These are phyloP conservation scores for Trypanosoma grayi DNA, from an alignment of 208 protist genomes.

Conservation along the genomic window DNA sequence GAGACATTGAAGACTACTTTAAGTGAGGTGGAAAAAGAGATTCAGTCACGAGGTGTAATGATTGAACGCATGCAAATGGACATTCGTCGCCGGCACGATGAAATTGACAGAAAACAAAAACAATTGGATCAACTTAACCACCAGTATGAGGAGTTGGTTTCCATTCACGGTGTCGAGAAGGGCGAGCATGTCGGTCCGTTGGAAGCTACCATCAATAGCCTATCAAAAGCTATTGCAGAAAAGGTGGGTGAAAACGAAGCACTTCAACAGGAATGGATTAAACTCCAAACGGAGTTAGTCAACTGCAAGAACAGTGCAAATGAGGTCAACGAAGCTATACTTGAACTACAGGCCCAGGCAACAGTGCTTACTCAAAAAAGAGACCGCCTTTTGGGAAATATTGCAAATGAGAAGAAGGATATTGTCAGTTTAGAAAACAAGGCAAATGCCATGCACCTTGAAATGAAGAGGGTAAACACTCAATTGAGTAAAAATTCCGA, in stretches of 20 bases:
- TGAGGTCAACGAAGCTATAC: conserved; percentile 83
- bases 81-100: conserved; percentile 93
- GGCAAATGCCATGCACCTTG: conserved; percentile 86
- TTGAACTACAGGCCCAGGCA: conserved; percentile 79
- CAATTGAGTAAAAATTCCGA: conserved; percentile 83
- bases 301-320: conserved; percentile 89
- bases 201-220: conserved; percentile 94
- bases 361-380: conserved; percentile 92
- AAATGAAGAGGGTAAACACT: conserved; percentile 93
- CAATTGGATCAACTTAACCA: conserved; percentile 95
- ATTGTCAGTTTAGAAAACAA: conserved; percentile 79
- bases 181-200: conserved; percentile 92
- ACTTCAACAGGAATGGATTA: conserved; percentile 95
- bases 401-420: conserved; percentile 76
- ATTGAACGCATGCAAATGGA: conserved; percentile 95
- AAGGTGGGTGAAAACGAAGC: conserved; percentile 91
- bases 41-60: conserved; percentile 86
- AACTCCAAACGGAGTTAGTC: conserved; percentile 94
- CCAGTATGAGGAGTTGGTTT: conserved; percentile 89
- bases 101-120: conserved; percentile 96
- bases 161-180: conserved; percentile 56
- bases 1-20: conserved; percentile 86
- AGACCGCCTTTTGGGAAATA: conserved; percentile 76
- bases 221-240: conserved; percentile 89
- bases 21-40: conserved; percentile 87